Percentiles rank a stretch among this genome's conserved stretches.
These are phyloP conservation scores for Microbotryomycetes sp. DNA, from an alignment of 1,284 basidiomycete species.

Conservation along the genomic window DNA sequence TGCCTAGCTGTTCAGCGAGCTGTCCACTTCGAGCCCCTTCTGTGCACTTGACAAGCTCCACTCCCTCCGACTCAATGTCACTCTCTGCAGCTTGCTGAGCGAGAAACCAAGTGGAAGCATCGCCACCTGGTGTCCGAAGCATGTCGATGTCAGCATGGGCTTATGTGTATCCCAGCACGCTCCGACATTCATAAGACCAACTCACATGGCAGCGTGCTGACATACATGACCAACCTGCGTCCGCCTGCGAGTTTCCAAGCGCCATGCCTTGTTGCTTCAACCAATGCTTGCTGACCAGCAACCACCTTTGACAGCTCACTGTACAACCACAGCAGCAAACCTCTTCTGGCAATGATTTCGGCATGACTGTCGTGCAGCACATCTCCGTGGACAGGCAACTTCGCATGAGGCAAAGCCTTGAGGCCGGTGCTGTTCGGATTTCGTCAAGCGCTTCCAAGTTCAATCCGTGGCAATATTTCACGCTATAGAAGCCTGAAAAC, in stretches of 20 bases:
- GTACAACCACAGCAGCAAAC: conserved; percentile 71
- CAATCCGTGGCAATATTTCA: too few species aligned
- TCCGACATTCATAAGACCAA: conserved; percentile 9
- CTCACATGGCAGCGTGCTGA: conserved; percentile 85
- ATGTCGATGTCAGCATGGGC: too few species aligned
- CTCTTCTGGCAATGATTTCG: conserved; percentile 76
- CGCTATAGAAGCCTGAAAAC: not conserved
- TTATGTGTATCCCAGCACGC: too few species aligned
- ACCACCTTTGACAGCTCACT: conserved; percentile 52
- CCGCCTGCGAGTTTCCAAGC: conserved; percentile 52
- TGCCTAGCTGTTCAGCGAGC: not conserved
- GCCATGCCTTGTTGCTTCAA: conserved; percentile 43
- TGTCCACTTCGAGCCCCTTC: too few species aligned
- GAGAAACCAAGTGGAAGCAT: conserved; percentile 74
- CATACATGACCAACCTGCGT: conserved; percentile 62
- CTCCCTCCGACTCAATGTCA: too few species aligned
- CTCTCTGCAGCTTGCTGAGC: conserved; percentile 55
- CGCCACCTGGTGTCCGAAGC: conserved; percentile 62
- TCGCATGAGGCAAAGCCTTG: conserved; percentile 68
- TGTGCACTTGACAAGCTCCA: too few species aligned
- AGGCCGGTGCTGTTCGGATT: conserved; percentile 75
- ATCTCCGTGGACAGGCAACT: conserved; percentile 65
- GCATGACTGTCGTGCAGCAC: conserved; percentile 84
- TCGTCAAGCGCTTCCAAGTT: conserved; percentile 48
- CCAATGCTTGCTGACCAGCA: conserved; percentile 46